A percentile compares a stretch with the other conserved stretches of the same genome.
phyloP scores from a whole-genome alignment of 352 stramenopile species.

The Globisporangium abappressorium region DNA sequence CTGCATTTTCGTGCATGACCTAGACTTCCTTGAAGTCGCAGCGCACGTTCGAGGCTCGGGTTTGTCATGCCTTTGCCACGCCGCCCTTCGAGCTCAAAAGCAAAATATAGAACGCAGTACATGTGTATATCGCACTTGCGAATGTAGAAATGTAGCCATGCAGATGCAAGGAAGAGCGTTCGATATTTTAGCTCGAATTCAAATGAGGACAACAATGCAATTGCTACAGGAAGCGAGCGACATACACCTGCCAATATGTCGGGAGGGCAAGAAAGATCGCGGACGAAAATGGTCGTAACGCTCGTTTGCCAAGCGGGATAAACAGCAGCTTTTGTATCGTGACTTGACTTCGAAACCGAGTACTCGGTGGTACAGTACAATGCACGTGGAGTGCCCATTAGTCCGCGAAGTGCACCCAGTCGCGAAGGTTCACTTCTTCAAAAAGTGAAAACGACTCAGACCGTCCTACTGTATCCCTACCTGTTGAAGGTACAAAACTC shows the following conservation, averaged over 20 bases:
- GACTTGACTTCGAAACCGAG: not conserved
- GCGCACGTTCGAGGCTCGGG: not conserved
- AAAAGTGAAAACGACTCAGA: not conserved
- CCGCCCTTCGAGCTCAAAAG: not conserved
- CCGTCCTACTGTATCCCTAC: not conserved
- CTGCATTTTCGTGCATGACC: not conserved
- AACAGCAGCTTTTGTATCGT: not conserved
- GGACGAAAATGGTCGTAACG: not conserved
- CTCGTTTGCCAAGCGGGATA: no score
- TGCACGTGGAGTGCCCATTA: no score
- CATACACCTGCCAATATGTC: not conserved
- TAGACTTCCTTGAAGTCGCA: not conserved
- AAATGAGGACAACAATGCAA: not conserved
- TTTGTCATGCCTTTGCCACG: not conserved
- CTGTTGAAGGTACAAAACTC: not conserved
- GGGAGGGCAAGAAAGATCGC: not conserved
- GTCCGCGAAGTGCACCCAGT: not conserved
- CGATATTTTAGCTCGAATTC: not conserved
- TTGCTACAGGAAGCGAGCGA: not conserved
- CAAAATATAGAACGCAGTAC: not conserved
- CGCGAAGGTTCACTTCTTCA: not conserved
- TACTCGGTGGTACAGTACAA: not conserved
- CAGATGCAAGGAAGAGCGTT: not conserved
- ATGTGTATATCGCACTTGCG: not conserved
- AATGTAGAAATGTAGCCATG: conserved; percentile 5